Evolutionary conservation across 495 filamentous ascomycete genomes (phyloP).

Genomic region (Eremomyces bilateralis): DNA sequence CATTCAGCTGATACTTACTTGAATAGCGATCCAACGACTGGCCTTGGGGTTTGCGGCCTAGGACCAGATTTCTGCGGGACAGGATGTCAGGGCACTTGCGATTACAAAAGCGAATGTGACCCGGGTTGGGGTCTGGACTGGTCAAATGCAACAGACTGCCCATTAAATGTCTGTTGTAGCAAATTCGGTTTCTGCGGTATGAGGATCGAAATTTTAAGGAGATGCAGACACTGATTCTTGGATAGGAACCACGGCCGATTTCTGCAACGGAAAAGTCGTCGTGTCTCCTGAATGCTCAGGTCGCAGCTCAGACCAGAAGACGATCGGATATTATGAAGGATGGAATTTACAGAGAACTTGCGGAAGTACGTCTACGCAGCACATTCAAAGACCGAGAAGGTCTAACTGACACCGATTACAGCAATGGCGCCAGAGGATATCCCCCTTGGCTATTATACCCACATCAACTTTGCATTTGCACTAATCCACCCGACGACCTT

Average conservation of each 20-base stretch:
- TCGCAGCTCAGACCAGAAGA: neutral
- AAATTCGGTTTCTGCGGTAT: slow-evolving; percentile 4
- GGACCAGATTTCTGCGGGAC: neutral
- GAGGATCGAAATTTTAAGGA: slow-evolving; percentile 4
- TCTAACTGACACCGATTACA: slow-evolving; percentile 1
- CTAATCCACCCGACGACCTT: slow-evolving; percentile 12
- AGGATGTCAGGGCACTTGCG: slow-evolving; percentile 3
- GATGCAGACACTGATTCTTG: neutral
- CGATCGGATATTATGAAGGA: slow-evolving; percentile 7
- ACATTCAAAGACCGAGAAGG: too few relatives aligned
- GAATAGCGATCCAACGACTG: neutral
- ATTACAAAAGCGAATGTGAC: slow-evolving; percentile 2
- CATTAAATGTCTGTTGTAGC: slow-evolving; percentile 6
- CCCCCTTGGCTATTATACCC: slow-evolving; percentile 6
- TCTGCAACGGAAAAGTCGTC: neutral
- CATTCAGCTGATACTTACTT: neutral
- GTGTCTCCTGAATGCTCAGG: slow-evolving; percentile 1
- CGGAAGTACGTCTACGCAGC: too few relatives aligned
- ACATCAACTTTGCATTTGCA: slow-evolving; percentile 19
- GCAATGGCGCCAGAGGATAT: slow-evolving; percentile 1
- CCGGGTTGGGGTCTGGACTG: neutral
- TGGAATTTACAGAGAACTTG: too few relatives aligned
- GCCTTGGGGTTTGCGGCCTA: neutral
- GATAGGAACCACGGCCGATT: neutral
- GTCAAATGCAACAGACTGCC: slow-evolving; percentile 1